Base-by-base conservation (phyloP, 1,284 basidiomycete species). In the Leccinum angustisporum region DNA sequence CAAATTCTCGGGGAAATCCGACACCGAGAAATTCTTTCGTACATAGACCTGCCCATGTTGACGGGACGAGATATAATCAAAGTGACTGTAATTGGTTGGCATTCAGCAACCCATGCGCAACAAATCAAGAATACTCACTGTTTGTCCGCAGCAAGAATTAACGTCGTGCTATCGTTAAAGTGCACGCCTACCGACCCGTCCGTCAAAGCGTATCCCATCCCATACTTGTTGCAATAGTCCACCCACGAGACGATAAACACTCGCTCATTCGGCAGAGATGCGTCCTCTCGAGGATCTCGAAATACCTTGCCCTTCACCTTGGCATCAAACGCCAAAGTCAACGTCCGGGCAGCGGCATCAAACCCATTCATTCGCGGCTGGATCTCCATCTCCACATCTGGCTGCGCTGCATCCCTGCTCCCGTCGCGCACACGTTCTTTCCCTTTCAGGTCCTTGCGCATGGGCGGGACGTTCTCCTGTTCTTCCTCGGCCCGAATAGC, bases 191-290 rank as follows among this genome's bases (percentile, higher is more conserved):
- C 90, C 1, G 92, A 91, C 4, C 96, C 95, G 73, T 99, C 95
- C 34, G 92, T 95, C 70, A 99, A 81, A 2, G 94, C 94, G 74
- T 98, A 98, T 1, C 96, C 97, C 87, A 98, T 96, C 9, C 97
- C 97, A 77, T 98, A 99, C 79, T 97, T 97, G 76, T 96, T 94
- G 75, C 93, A 96, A 74, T 98, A 98, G 76, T 99, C 97, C 54
- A 99, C 91, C 97, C 97, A 98, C 10, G 92, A 94, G 2, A 93
- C 92, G 67, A 99, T 94, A 77, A 98, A 99, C 18, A 97, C 90
- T 59, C 82, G 84, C 43, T 95, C 92, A 13, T 87, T 82, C 0
- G 83, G 83, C 4, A 90, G 77, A 43, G 77, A 70, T 5, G 72
- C 72, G 57, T 85, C 82, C 63, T 81, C 78, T 57, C 84, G 76